Evolutionary conservation across 345 rosid genomes (phyloP).

Genomic region (Gossypioides kirkii): DNA sequence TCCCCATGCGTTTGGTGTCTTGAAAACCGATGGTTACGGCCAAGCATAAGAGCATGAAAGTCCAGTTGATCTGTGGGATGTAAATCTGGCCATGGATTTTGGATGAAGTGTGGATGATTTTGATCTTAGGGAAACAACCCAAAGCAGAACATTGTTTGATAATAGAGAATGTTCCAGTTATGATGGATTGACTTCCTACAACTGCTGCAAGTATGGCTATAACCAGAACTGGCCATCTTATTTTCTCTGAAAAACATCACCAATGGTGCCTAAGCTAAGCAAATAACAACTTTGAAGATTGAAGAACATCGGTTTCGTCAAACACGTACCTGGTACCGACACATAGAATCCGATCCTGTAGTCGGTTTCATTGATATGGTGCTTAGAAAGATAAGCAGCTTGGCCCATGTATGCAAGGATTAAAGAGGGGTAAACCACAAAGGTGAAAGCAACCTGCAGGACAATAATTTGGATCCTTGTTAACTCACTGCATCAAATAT

Average conservation of each 20-base stretch:
- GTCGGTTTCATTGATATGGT: slow-evolving; percentile 53
- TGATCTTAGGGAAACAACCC: slow-evolving; percentile 91
- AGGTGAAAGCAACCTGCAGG: slow-evolving; percentile 84
- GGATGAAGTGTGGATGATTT: slow-evolving; percentile 83
- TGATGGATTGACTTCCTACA: slow-evolving; percentile 94
- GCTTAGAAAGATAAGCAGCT: slow-evolving; percentile 88
- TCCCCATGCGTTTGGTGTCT: slow-evolving; percentile 84
- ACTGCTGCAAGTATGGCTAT: slow-evolving; percentile 96
- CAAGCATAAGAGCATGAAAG: slow-evolving; percentile 84
- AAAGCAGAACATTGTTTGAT: slow-evolving; percentile 90
- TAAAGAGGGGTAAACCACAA: slow-evolving; percentile 84
- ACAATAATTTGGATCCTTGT: not conserved
- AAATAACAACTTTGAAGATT: not conserved
- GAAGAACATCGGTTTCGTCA: not conserved
- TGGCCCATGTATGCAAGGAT: slow-evolving; percentile 99
- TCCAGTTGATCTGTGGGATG: slow-evolving; percentile 97
- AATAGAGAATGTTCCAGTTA: slow-evolving; percentile 95
- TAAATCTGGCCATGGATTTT: slow-evolving; percentile 92
- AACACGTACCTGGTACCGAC: slow-evolving; percentile 76
- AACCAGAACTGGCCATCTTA: slow-evolving; percentile 93
- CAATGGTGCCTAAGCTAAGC: slow-evolving; percentile 3
- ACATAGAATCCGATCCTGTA: slow-evolving; percentile 87
- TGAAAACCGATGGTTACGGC: slow-evolving; percentile 88
- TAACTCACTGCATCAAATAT: not conserved
- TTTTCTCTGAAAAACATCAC: slow-evolving; percentile 46